Evolutionary conservation across 192 early-diverging fungal species (phyloP), one percentile per base, ranked within the genome.

Genomic region (Diversispora eburnea): DNA sequence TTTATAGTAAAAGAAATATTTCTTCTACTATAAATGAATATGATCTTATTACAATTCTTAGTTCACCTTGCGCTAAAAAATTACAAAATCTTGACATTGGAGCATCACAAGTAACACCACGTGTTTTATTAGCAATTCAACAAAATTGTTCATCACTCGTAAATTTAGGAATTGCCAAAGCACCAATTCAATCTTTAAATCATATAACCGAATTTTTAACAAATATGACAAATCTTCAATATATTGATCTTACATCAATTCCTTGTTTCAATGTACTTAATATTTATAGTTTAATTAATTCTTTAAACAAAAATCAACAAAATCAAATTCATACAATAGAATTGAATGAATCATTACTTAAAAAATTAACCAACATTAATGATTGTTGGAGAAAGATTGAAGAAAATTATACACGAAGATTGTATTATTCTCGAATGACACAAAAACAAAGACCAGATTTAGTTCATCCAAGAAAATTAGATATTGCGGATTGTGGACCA

Each of bases 381-480:
- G 19, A 19, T 19, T 67, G 66, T 19, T 67, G 66, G 66, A 47
- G 49, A 41, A 67, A 33, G 25, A 33, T 67, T 8, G 20, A 51
- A 15, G 5, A 49, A 52, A 67, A 51, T 33, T 67, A 51, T 67
- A 39, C 20, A 15, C 19, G 66, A 67, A 67, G 66, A 25, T 67
- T 47, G 47, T 67, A 67, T 67, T 67, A 67, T n/a, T 12, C 48
- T 8, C 25, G 42, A 13, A 1, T 5, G 41, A 5, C 10, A 49
- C 20, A 5, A 48, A 19, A 9, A 47, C 5, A 3, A 17, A 67
- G 19, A 67, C 8, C 64, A 5, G 64, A 66, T 25, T 20, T n/a
- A 51, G 5, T 67, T 20, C 66, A 67, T 51, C 20, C 20, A 20
- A 67, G 66, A 48, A 67, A 67, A 22, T 67, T 67, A 17, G 66